Evolutionary conservation across 139 green algal genomes (phyloP), one percentile per base, ranked within the genome.

Genomic region (Penium margaritaceum): DNA sequence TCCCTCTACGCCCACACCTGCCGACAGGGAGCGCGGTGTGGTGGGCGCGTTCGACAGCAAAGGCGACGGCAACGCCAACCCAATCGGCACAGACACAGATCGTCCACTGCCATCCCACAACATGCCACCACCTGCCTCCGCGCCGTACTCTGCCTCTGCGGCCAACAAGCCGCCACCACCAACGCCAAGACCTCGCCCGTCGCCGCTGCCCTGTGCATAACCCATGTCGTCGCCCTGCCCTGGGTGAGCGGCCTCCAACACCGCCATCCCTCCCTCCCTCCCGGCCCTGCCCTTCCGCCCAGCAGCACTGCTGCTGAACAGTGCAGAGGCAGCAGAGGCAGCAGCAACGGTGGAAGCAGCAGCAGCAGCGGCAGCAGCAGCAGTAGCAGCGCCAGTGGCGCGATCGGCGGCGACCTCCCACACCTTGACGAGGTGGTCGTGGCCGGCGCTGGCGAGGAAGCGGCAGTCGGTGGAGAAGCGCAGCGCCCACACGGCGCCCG

Each of bases 401-500:
- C 12, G 12, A 21, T 19, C 51, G 14, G 24, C 15, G 6, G 14
- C 51, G 19, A 82, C 67, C 41, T 70, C 27, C 79, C 76, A 86
- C 17, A 84, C 61, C 3, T 41, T 41, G 9, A 86, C 77, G 1
- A 91, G 63, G 6, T 75, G 74, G 70, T 97, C 92, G 66, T 96
- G 90, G 1, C 92, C 92, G 2, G 82, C 91, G 36, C 81, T 90
- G 0, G 92, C 92, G 46, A 97, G 76, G 77, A 90, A 90, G 2
- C 68, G 78, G 1, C 89, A 87, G 34, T 90, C 86, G 1, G 62
- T 47, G 64, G 54, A 87, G 75, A 96, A 93, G 62, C 85, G 81
- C 57, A 90, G 76, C 7, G 41, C 35, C 46, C 43, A 77, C 57
- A 77, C 79, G 43, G 54, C 47, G 17, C 67, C 73, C 7, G 36